phyloP scores from a whole-genome alignment of 2,329 filamentous ascomycete genomes.

The Coccinonectria pachysandricola region DNA sequence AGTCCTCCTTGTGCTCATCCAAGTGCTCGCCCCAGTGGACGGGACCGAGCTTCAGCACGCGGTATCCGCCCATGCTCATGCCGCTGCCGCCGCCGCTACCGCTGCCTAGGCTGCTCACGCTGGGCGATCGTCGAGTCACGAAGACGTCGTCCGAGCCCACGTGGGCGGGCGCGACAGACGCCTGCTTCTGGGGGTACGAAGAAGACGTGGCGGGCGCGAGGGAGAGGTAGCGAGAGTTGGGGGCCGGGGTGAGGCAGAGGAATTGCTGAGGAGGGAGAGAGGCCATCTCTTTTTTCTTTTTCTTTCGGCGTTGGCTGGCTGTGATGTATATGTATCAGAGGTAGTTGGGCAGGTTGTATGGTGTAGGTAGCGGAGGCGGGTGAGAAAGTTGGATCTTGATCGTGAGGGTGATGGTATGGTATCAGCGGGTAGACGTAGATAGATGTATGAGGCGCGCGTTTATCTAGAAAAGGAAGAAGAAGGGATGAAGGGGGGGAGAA shows the following conservation, averaged over 20 bases:
- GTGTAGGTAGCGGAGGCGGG: no score
- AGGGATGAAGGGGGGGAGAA: no score
- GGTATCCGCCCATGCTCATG: constrained; percentile 28
- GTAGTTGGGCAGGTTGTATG: no score
- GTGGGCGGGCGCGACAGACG: constrained; percentile 19
- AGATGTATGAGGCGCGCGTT: no score
- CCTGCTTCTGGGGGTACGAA: constrained; percentile 40
- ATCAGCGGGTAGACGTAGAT: no score
- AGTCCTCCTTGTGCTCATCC: constrained; percentile 47
- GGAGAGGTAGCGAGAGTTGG: constrained; percentile 36
- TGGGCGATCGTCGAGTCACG: constrained; percentile 39
- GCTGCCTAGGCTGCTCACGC: constrained; percentile 26
- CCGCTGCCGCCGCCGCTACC: no score
- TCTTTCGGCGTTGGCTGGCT: no score
- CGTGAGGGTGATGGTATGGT: no score
- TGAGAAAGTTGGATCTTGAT: no score
- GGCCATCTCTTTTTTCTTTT: no score
- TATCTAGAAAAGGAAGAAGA: no score
- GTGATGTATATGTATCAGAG: no score
- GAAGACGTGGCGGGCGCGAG: constrained; percentile 48
- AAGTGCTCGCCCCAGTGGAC: constrained; percentile 54
- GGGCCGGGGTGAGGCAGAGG: constrained; percentile 16
- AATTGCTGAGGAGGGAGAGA: constrained; percentile 17
- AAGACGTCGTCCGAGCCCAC: constrained; percentile 11
- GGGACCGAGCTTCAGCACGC: constrained; percentile 54